A percentile compares a stretch with the other conserved stretches of the same genome.
Conservation (phyloP, 805 yeast species). For the Ascoidea asiatica region DNA sequence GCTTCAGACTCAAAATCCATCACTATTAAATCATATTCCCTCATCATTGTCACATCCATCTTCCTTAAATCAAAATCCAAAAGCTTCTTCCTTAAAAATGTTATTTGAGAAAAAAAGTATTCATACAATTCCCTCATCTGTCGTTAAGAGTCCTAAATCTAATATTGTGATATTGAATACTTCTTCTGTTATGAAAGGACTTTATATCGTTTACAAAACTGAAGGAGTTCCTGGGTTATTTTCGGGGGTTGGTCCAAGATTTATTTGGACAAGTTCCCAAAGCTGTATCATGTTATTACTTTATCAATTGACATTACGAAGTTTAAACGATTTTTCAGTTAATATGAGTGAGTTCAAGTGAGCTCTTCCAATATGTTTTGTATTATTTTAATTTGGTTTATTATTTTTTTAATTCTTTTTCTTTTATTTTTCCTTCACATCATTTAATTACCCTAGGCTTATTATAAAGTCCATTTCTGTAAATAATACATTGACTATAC, state of each 20-base stretch:
- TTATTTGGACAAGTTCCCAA: slow-evolving; percentile 93
- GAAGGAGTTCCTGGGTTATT: slow-evolving; percentile 78
- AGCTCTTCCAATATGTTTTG: no score
- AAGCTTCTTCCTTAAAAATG: slow-evolving; percentile 11
- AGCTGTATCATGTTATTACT: slow-evolving; percentile 86
- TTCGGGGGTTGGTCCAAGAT: slow-evolving; percentile 92
- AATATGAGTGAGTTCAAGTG: no score
- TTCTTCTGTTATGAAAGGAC: slow-evolving; percentile 35
- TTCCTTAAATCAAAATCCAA: slow-evolving; percentile 9
- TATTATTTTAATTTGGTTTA: no score
- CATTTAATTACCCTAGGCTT: no score
- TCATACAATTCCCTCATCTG: background rate
- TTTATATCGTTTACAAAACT: slow-evolving; percentile 40
- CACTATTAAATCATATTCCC: background rate
- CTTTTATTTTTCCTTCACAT: no score
- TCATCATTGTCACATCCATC: slow-evolving; percentile 7
- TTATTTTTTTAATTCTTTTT: no score
- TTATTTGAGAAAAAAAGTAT: slow-evolving; percentile 1
- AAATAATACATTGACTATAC: no score
- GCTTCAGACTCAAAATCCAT: slow-evolving; percentile 72
- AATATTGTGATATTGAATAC: slow-evolving; percentile 16
- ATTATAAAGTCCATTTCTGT: no score
- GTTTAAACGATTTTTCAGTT: slow-evolving; percentile 23
- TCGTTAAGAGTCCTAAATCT: background rate
- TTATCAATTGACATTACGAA: slow-evolving; percentile 65